Evolutionary conservation across 140 eudicot genomes (phyloP).

Genomic region (Ambrosia hybrid): DNA sequence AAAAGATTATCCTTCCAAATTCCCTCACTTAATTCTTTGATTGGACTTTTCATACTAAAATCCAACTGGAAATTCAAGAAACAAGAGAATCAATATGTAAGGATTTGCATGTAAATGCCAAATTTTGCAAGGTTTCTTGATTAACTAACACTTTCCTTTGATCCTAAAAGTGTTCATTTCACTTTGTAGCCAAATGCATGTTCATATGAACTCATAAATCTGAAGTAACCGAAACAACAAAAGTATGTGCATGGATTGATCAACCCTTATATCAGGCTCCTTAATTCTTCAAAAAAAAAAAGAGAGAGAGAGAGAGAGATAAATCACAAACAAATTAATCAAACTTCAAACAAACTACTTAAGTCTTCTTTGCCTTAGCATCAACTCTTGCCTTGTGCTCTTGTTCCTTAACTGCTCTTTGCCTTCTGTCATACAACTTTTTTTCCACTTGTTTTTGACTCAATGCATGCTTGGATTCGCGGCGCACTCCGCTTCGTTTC

Average conservation of each 20-base stretch:
- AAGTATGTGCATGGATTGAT: constrained; percentile 25
- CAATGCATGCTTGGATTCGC: constrained; percentile 34
- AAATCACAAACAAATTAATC: constrained; percentile 10
- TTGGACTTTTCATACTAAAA: constrained; percentile 9
- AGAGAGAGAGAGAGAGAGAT: background rate
- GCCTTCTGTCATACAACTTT: constrained; percentile 35
- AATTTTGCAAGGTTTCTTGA: background rate
- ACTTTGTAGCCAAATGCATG: constrained; percentile 24
- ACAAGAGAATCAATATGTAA: background rate
- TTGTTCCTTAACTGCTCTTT: constrained; percentile 45
- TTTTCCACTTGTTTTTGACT: constrained; percentile 48
- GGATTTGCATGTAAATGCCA: background rate
- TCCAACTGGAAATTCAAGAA: background rate
- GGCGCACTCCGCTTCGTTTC: constrained; percentile 26
- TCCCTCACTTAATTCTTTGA: constrained; percentile 6
- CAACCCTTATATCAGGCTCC: constrained; percentile 25
- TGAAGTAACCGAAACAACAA: constrained; percentile 12
- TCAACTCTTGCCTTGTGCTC: constrained; percentile 27
- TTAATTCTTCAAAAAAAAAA: constrained; percentile 13
- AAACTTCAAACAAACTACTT: constrained; percentile 16
- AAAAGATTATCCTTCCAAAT: constrained; percentile 25
- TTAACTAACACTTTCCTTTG: background rate
- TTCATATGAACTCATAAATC: constrained; percentile 11
- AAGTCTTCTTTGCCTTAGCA: constrained; percentile 41
- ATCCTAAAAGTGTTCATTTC: constrained; percentile 10